Percentiles rank a stretch among this genome's conserved stretches.
Conservation (phyloP, 192 early-diverging fungal species). For the Gamsiella multidivaricata region DNA sequence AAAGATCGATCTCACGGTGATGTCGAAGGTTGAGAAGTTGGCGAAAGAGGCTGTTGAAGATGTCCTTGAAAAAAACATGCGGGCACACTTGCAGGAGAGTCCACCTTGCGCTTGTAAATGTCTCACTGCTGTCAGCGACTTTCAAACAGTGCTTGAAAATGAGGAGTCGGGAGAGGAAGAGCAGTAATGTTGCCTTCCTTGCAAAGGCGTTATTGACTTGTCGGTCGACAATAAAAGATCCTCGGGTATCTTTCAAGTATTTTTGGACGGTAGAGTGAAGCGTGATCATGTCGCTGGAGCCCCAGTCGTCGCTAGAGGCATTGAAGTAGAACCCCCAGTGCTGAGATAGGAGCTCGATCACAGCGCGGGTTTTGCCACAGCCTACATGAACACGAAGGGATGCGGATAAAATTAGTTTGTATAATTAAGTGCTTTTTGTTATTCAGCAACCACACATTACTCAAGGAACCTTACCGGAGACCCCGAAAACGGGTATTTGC, state of each 20-base stretch:
- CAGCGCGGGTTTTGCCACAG: slow-evolving; percentile 24
- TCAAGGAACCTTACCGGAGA: not conserved
- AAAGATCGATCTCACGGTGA: not conserved
- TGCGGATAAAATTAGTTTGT: not conserved
- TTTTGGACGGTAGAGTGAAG: slow-evolving; percentile 4
- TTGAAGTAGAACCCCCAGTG: slow-evolving; percentile 38
- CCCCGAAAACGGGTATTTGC: slow-evolving; percentile 2
- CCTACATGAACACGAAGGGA: no score
- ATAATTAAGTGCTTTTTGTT: not conserved
- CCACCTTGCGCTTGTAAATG: slow-evolving; percentile 12
- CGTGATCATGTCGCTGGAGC: slow-evolving; percentile 8
- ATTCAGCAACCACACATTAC: not conserved
- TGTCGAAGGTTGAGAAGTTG: slow-evolving; percentile 3
- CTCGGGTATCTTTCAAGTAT: not conserved
- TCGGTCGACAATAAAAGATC: not conserved
- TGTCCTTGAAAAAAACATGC: slow-evolving; percentile 19
- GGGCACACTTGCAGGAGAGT: slow-evolving; percentile 21
- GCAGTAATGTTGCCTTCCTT: slow-evolving; percentile 4
- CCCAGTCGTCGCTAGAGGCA: slow-evolving; percentile 17
- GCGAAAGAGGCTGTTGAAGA: slow-evolving; percentile 1
- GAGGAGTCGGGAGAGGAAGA: slow-evolving; percentile 16
- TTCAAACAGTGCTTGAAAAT: slow-evolving; percentile 26
- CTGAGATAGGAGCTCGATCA: slow-evolving; percentile 20
- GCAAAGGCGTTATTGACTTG: slow-evolving; percentile 5
- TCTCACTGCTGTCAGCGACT: slow-evolving; percentile 3